Evolutionary conservation across 257 asterid genomes (phyloP), one percentile per base, ranked within the genome.

Genomic region (Nicotiana otophora): DNA sequence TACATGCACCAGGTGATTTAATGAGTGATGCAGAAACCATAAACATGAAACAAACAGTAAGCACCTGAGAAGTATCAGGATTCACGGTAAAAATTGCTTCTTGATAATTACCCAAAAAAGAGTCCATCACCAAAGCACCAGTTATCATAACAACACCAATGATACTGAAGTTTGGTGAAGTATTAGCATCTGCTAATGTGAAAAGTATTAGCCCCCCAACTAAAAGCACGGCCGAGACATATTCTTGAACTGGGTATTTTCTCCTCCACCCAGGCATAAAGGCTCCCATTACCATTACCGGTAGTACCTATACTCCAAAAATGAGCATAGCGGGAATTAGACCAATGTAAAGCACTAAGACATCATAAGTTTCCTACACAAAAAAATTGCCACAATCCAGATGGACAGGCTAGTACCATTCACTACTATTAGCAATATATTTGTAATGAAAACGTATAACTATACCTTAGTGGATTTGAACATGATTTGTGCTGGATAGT

Each of bases 401-500:
- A 68, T 68, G 54, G 77, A 19, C 34, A 33, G 75, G 53, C 30
- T 28, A 46, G 53, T 46, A 46, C 53, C 10, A 46, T 46, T 46
- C 11, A 46, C 9, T 7, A 0, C 12, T 46, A 46, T 46, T 46
- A 46, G 10, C 53, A 0, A 46, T 33, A 33, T 33, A 33, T 33
- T 33, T 33, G 36, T 33, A 33, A 33, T 33, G 5, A 33, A 33
- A 33, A 33, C 36, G 36, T 33, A 33, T 33, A 33, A 33, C 39
- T 34, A 42, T 42, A 95, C 99, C 98, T 94, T 95, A 46, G 99
- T 95, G 75, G 99, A 95, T 84, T 95, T 95, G 69, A 92, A 95
- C 98, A 95, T 95, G 86, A 95, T 94, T 76, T 95, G 99, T 61
- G 99, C 99, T 0, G 99, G 99, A 82, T 95, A 95, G 70, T 95